Base-by-base conservation (phyloP, 352 stramenopile genomes). In the Phytophthora aleatoria region DNA sequence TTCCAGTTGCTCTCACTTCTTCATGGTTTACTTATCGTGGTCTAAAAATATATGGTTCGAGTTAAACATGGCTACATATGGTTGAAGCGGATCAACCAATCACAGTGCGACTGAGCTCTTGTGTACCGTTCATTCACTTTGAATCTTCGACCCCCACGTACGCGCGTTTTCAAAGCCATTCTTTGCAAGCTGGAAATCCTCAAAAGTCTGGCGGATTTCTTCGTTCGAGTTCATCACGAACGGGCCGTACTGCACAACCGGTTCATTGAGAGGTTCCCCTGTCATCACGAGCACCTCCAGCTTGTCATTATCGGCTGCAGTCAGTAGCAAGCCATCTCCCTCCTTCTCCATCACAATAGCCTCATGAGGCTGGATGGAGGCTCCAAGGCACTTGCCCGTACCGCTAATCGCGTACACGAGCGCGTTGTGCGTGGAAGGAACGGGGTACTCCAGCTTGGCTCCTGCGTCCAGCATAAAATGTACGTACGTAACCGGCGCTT, bases 111-210 rank as follows among this genome's bases (percentile, higher is more conserved):
- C 16, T 20, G 16, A 0, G 16, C 16, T 20, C 16, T 20, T 20
- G 16, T 20, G 16, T 20, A 20, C 16, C 16, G 16, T 20, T 20
- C 16, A 20, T 20, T 20, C 16, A 4, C 28, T 70, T 36, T 57
- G 62, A 27, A 83, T 82, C 12, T 81, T 49, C 1, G 71, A 86
- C 13, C 38, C 8, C 80, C 75, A 85, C 3, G 20, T 55, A 9
- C 28, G 57, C 1, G 75, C 76, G 48, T 84, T 82, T 59, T 90
- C 83, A 48, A 90, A 90, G 5, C 79, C 82, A 66, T 89, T 89
- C 52, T 74, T 68, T 7, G 51, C 60, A 1, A 38, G 28, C 49
- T 87, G 70, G 36, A 77, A 77, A 53, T 89, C 77, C 7, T 58
- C 50, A 6, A 78, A 63, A 45, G 75, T 78, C 35, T 87, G 44